Evolutionary conservation across 2,329 filamentous ascomycete genomes (phyloP), one percentile per base, ranked within the genome.

Genomic region (Nigrospora sphaerica): DNA sequence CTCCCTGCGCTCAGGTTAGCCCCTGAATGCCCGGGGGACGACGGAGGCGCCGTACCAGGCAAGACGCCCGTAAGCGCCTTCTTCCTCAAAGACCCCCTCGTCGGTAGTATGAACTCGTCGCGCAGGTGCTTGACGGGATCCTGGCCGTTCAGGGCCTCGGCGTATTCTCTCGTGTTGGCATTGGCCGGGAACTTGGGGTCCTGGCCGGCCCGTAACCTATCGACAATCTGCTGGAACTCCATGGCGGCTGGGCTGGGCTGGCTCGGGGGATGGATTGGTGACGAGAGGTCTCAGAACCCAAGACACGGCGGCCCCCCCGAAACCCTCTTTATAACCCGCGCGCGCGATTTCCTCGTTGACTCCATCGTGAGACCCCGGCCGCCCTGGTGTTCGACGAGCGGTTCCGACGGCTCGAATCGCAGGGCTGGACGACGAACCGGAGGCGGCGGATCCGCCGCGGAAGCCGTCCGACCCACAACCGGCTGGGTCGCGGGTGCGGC

Each of bases 21-120:
- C 23, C 23, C 23, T 28, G 23, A 10, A 6, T 28, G 7, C 5
- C 2, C 2, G 23, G 48, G 4, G 39, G 39, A 10, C 13, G 5
- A 12, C 12, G 12, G 11, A 14, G 19, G 16, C 11, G 12, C 60
- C 62, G 41, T 56, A 73, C 71, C 62, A n/a, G 67, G 67, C 37
- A 71, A 54, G 4, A 55, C 61, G 17, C 70, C 71, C 16, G 71
- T 64, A 11, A 87, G 63, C 0, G 74, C 79, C 52, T 73, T 83
- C 52, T 85, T 78, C 61, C 77, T 82, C 39, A 93, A 66, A 36
- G 90, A 87, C 11, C 70, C 71, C 62, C 82, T 88, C 3, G 85
- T 85, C 0, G 90, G 90, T 39, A 95, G 82, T 41, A 85, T 75
- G 62, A 92, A 95, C 54, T 92, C 78, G 19, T 80, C 67, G 32